Evolutionary conservation across 2,329 filamentous ascomycete genomes (phyloP).

Genomic region (Didymella segeticola): DNA sequence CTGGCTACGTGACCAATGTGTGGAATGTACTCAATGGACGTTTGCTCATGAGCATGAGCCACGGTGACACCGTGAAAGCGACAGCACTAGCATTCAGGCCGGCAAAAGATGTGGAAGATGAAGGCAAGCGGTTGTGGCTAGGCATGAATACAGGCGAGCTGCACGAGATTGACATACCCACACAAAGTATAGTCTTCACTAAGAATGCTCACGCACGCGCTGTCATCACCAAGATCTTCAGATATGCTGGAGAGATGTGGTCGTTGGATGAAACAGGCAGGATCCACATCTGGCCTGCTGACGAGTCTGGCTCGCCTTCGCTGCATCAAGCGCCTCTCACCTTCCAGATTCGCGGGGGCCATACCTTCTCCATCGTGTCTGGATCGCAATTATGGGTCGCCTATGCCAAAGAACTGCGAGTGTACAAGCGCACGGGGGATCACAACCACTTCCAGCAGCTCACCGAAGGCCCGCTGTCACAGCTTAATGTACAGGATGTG

Average conservation of each 20-base stretch:
- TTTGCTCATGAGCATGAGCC: slow-evolving; percentile 77
- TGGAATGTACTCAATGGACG: slow-evolving; percentile 88
- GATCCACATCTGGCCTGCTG: slow-evolving; percentile 85
- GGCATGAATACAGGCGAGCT: slow-evolving; percentile 89
- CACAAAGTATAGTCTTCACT: slow-evolving; percentile 72
- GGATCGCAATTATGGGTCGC: slow-evolving; percentile 87
- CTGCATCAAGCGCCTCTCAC: slow-evolving; percentile 76
- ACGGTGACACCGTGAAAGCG: slow-evolving; percentile 84
- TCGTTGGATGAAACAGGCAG: slow-evolving; percentile 89
- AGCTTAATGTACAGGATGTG: slow-evolving; percentile 81
- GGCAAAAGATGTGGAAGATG: slow-evolving; percentile 75
- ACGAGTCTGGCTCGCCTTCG: slow-evolving; percentile 76
- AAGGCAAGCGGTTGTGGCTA: slow-evolving; percentile 85
- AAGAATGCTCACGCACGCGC: slow-evolving; percentile 78
- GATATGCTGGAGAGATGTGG: slow-evolving; percentile 91
- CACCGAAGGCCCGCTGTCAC: slow-evolving; percentile 71
- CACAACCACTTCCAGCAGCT: slow-evolving; percentile 77
- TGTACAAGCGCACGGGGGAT: slow-evolving; percentile 77
- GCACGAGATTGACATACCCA: slow-evolving; percentile 82
- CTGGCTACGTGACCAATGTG: slow-evolving; percentile 83
- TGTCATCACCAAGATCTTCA: slow-evolving; percentile 83
- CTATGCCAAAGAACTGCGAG: slow-evolving; percentile 81
- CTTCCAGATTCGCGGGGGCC: slow-evolving; percentile 79
- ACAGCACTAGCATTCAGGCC: slow-evolving; percentile 87
- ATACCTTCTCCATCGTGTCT: slow-evolving; percentile 89